Percentiles rank a stretch among this genome's conserved stretches.
Conservation (phyloP, 192 early-diverging fungal species). For the Coemansia sp. region DNA sequence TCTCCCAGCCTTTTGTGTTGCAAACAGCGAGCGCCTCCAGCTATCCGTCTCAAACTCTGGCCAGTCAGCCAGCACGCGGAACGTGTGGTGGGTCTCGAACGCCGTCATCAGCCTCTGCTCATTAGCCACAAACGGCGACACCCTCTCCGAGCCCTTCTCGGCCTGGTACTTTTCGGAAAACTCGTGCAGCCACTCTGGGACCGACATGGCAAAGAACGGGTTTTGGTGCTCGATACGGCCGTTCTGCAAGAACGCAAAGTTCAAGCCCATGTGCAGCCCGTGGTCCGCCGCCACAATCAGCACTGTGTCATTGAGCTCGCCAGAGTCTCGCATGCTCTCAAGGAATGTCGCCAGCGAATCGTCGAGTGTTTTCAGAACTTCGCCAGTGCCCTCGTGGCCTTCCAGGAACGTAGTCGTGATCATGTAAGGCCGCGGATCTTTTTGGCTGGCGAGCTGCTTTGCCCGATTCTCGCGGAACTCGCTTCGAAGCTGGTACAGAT, state of each 20-base stretch:
- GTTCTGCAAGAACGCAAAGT: conserved; percentile 43
- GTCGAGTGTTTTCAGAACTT: conserved; percentile 38
- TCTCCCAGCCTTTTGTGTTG: conserved; percentile 24
- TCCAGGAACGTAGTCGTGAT: conserved; percentile 29
- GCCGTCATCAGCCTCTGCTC: conserved; percentile 47
- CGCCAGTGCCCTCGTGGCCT: conserved; percentile 50
- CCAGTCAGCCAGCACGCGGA: conserved; percentile 41
- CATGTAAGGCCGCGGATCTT: conserved; percentile 32
- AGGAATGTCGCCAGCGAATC: conserved; percentile 26
- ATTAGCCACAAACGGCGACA: conserved; percentile 32
- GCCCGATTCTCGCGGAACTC: conserved; percentile 11
- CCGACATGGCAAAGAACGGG: conserved; percentile 36
- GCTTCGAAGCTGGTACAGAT: conserved; percentile 27
- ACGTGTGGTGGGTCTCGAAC: conserved; percentile 42
- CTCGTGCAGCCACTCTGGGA: conserved; percentile 38
- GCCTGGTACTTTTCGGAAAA: conserved; percentile 30
- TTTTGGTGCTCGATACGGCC: conserved; percentile 50
- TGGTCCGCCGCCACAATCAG: conserved; percentile 37
- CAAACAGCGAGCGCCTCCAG: conserved; percentile 36
- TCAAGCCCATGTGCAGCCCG: conserved; percentile 48
- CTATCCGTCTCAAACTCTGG: conserved; percentile 18
- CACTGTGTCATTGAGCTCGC: conserved; percentile 43
- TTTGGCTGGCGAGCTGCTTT: not conserved
- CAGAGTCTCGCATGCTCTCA: conserved; percentile 21
- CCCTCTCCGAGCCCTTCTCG: conserved; percentile 6